Conservation (phyloP, 164 flowering plant species). For the Annona squamosa region DNA sequence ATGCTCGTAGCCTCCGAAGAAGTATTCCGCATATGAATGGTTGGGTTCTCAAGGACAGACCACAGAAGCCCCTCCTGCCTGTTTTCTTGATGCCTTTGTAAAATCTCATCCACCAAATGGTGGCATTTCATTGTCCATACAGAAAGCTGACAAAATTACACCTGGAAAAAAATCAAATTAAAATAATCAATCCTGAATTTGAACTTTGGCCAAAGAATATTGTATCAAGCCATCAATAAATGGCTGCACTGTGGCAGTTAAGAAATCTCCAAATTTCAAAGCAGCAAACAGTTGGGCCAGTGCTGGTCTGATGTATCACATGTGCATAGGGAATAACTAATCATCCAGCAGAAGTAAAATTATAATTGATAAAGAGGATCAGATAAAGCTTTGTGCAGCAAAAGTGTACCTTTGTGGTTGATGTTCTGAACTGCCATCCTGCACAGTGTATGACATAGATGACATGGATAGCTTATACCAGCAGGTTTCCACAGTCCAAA, state of each 20-base stretch:
- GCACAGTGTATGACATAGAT: not conserved
- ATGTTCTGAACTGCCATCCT: not conserved
- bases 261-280: no score
- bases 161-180: no score
- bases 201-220: no score
- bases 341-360: not conserved
- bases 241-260: no score
- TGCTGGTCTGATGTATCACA: no score
- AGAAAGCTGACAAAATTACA: not conserved
- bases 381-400: not conserved
- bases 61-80: constrained; percentile 97
- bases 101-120: constrained; percentile 44
- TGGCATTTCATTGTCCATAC: not conserved
- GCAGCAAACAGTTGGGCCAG: no score
- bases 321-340: no score
- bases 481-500: constrained; percentile 5
- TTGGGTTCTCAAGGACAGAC: constrained; percentile 88
- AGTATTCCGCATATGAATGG: constrained; percentile 60
- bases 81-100: constrained; percentile 90
- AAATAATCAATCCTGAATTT: no score
- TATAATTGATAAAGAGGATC: not conserved
- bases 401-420: constrained; percentile 3
- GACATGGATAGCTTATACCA: not conserved
- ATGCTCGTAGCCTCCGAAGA: constrained; percentile 33
- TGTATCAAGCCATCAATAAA: no score